Evolutionary conservation across 306 rosid genomes (phyloP), one percentile per base, ranked within the genome.

Genomic region (Luffa aegyptiaca): DNA sequence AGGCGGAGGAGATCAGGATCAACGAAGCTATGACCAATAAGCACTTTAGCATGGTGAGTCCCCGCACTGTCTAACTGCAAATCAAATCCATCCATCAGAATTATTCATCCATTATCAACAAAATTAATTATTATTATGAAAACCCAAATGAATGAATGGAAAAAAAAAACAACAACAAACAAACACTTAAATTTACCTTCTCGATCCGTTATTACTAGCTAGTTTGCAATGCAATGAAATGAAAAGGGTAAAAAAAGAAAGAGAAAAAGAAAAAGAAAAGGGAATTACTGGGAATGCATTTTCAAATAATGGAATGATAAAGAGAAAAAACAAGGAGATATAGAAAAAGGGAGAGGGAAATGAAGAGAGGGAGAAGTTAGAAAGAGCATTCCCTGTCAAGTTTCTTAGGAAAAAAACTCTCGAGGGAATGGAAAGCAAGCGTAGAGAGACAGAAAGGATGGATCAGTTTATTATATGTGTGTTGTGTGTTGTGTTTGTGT

Each of bases 31-130:
- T 80, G 82, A 93, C 39, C 81, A 87, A 82, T 80, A 64, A 63
- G 36, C 48, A 75, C 86, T 80, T 90, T 58, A 91, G 71, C 97
- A 91, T 95, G 37, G 83, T 86, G 31, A 41, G 58, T 84, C 82
- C 56, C 65, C 68, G 46, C 36, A 84, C 97, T 94, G 89, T 69
- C 7, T 9, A 39, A 18, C 37, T 42, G 35, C 37, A 62, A 62
- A 26, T 26, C 31, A 26, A 26, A 26, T 26, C 31, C 31, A 26
- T 26, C 31, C 31, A 26, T 26, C 31, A n/a, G n/a, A n/a, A n/a
- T n/a, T n/a, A 26, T 26, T 26, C 31, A 26, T 26, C 31, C 1
- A 26, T 26, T 26, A 26, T 0, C 31, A 26, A 26, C 31, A 26
- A 26, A 26, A 26, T 26, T 26, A 26, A 26, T 26, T 0, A 26